phyloP scores from a whole-genome alignment of 78 protist species.

The Thecamonas trahens region DNA sequence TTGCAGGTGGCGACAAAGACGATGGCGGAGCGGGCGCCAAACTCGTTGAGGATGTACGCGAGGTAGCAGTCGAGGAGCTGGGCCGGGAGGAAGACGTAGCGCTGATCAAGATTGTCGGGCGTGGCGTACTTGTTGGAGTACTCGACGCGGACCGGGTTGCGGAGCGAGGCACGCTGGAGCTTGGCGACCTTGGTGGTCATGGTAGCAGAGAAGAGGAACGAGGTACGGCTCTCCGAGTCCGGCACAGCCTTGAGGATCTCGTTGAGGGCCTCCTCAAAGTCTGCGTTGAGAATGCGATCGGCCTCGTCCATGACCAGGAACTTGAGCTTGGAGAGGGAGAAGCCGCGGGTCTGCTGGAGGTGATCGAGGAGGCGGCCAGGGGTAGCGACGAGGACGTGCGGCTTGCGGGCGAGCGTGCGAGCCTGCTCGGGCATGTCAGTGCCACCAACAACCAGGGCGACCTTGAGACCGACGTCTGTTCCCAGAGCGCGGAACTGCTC shows the following conservation, averaged over 20 bases:
- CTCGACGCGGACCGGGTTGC: slow-evolving; percentile 78
- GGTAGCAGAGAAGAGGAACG: slow-evolving; percentile 94
- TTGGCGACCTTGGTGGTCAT: slow-evolving; percentile 94
- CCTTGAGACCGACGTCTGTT: slow-evolving; percentile 60
- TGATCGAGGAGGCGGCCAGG: slow-evolving; percentile 94
- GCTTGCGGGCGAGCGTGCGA: slow-evolving; percentile 68
- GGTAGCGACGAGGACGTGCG: slow-evolving; percentile 95
- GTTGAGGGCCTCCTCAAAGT: slow-evolving; percentile 89
- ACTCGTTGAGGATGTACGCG: slow-evolving; percentile 14
- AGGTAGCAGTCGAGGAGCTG: slow-evolving; percentile 78
- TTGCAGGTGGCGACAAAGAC: slow-evolving; percentile 64
- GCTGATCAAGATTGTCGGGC: slow-evolving; percentile 71
- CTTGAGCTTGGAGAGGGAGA: slow-evolving; percentile 53
- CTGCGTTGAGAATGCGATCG: slow-evolving; percentile 85
- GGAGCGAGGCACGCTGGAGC: slow-evolving; percentile 84
- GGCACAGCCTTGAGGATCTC: slow-evolving; percentile 27
- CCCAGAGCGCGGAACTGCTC: slow-evolving; percentile 91
- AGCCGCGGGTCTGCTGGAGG: slow-evolving; percentile 89
- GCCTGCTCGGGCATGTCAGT: slow-evolving; percentile 60
- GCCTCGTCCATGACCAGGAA: slow-evolving; percentile 94
- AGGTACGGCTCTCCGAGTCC: slow-evolving; percentile 48
- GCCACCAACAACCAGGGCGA: slow-evolving; percentile 73
- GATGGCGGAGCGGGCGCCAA: slow-evolving; percentile 48
- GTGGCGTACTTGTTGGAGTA: slow-evolving; percentile 28
- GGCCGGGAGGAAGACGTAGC: slow-evolving; percentile 84